phyloP scores from a whole-genome alignment of 2,329 filamentous ascomycete genomes.

The Penicillium griseofulvum region DNA sequence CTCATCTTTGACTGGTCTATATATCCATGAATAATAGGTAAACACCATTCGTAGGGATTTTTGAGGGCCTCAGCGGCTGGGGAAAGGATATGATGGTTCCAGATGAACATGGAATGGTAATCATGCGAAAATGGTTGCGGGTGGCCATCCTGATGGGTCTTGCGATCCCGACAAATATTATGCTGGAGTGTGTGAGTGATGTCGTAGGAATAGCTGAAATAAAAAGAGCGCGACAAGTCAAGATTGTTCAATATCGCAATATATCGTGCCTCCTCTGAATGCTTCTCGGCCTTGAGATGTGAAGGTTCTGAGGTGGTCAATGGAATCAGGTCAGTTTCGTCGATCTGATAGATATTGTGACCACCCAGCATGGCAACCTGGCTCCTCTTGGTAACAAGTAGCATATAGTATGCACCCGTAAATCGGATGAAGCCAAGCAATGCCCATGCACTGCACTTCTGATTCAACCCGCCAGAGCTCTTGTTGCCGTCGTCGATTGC shows the following conservation, averaged over 20 bases:
- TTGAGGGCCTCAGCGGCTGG: constrained; percentile 69
- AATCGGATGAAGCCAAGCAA: constrained; percentile 93
- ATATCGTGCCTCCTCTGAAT: constrained; percentile 86
- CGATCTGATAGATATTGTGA: constrained; percentile 93
- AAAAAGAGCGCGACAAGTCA: constrained; percentile 87
- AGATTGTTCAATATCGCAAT: constrained; percentile 85
- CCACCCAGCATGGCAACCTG: constrained; percentile 95
- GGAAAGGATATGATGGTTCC: constrained; percentile 86
- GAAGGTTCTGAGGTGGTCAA: constrained; percentile 68
- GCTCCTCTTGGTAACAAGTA: constrained; percentile 91
- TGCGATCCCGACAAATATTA: constrained; percentile 80
- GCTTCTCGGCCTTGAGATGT: constrained; percentile 73
- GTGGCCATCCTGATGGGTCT: constrained; percentile 64
- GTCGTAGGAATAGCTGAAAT: constrained; percentile 98
- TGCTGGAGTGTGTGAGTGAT: constrained; percentile 88
- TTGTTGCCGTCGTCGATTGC: constrained; percentile 95
- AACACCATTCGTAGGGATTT: constrained; percentile 90
- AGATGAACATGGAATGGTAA: constrained; percentile 95
- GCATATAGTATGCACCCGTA: constrained; percentile 95
- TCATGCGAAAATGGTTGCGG: constrained; percentile 68
- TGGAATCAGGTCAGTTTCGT: constrained; percentile 87
- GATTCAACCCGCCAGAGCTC: constrained; percentile 80
- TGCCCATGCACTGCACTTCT: constrained; percentile 90
- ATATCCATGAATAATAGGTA: constrained; percentile 93
- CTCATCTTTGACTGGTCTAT: constrained; percentile 84